Percentiles rank a stretch among this genome's conserved stretches.
phyloP scores from a whole-genome alignment of 192 early-diverging fungal species.

The Mortierella alpina region DNA sequence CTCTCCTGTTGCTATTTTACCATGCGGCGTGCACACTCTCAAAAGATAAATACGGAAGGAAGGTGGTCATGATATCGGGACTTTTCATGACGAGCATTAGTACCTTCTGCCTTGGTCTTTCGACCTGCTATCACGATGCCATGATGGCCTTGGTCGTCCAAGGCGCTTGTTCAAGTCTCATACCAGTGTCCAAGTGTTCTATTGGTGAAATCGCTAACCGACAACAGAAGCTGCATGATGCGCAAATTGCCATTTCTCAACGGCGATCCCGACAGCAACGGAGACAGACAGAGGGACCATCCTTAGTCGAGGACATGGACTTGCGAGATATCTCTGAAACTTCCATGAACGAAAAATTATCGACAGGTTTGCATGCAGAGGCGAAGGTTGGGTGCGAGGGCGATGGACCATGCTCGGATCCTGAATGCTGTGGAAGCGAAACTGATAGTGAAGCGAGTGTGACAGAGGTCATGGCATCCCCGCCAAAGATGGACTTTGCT shows the following conservation, averaged over 20 bases:
- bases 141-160: conserved; percentile 27
- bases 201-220: conserved; percentile 32
- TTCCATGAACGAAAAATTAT: no score
- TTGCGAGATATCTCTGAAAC: no score
- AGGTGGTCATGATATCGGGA: conserved; percentile 21
- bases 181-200: conserved; percentile 29
- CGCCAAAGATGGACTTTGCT: conserved; percentile 8
- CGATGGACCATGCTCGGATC: not conserved
- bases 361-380: not conserved
- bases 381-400: not conserved
- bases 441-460: not conserved
- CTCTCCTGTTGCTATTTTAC: not conserved
- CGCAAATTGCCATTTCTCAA: not conserved
- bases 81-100: conserved; percentile 33
- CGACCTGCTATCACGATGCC: conserved; percentile 27
- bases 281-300: not conserved
- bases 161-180: conserved; percentile 24
- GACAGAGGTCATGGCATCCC: not conserved
- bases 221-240: conserved; percentile 16
- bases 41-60: conserved; percentile 38
- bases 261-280: not conserved
- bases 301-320: no score
- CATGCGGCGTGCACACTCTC: no score
- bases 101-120: conserved; percentile 22
- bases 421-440: not conserved